Evolutionary conservation across 441 rosid genomes (phyloP).

Genomic region (Gossypium davidsonii): DNA sequence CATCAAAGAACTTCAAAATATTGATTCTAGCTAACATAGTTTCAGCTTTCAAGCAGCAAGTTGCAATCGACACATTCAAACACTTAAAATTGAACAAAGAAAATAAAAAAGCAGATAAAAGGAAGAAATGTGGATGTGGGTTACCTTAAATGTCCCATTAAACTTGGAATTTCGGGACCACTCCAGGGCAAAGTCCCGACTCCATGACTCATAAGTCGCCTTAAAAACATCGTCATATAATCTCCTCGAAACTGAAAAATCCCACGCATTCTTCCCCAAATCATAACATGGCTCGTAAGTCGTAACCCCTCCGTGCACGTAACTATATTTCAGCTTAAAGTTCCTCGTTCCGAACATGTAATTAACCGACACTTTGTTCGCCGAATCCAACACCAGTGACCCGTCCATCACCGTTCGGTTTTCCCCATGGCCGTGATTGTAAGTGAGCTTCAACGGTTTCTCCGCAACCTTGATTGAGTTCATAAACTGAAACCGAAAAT

Average conservation of each 20-base stretch:
- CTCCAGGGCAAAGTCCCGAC: constrained; percentile 60
- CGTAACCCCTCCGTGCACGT: constrained; percentile 54
- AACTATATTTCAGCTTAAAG: constrained; percentile 78
- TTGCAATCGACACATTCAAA: background rate
- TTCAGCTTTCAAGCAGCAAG: too few species aligned
- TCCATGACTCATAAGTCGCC: constrained; percentile 66
- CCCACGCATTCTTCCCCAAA: constrained; percentile 74
- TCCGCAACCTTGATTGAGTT: constrained; percentile 60
- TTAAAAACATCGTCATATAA: constrained; percentile 54
- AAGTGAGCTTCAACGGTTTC: constrained; percentile 80
- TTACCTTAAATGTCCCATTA: constrained; percentile 62
- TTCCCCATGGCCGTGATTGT: constrained; percentile 65
- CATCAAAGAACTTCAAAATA: too few species aligned
- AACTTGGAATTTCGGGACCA: constrained; percentile 62
- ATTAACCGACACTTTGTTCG: constrained; percentile 78
- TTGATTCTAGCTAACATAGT: too few species aligned
- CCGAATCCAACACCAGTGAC: constrained; percentile 47
- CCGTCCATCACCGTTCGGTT: constrained; percentile 70
- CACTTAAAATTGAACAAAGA: background rate
- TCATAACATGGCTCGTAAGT: constrained; percentile 80
- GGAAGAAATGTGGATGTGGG: background rate
- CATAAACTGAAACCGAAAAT: constrained; percentile 94
- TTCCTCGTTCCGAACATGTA: constrained; percentile 63
- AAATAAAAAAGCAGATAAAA: background rate
- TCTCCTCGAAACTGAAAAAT: constrained; percentile 57